Conservation (phyloP, 352 stramenopile genomes). For the Aphanomyces astaci region DNA sequence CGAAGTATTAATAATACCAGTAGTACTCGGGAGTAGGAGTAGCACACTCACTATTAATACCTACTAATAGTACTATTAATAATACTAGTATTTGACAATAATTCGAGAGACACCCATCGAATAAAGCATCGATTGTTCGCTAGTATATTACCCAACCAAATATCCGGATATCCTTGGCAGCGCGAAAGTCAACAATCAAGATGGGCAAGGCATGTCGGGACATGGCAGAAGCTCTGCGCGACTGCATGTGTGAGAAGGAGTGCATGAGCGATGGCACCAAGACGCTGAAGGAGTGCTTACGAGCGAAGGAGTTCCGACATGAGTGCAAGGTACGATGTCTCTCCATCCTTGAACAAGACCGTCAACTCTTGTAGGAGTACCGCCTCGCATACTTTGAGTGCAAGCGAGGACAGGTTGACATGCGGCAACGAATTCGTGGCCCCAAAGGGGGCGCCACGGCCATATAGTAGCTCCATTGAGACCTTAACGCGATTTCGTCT, state of each 20-base stretch:
- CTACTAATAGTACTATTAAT: too few species aligned
- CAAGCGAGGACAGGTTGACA: constrained; percentile 74
- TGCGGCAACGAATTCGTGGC: constrained; percentile 71
- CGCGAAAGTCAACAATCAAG: neutral
- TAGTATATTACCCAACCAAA: neutral
- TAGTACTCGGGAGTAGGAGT: too few species aligned
- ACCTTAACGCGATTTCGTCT: neutral
- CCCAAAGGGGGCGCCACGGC: constrained; percentile 48
- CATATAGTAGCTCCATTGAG: neutral
- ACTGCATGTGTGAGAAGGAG: constrained; percentile 70
- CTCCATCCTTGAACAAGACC: neutral
- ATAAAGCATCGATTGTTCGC: neutral
- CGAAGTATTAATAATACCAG: too few species aligned
- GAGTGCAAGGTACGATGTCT: constrained; percentile 51
- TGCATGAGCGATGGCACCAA: constrained; percentile 70
- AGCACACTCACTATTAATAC: too few species aligned
- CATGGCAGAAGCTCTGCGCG: constrained; percentile 67
- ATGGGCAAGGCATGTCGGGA: constrained; percentile 82
- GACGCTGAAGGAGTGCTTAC: constrained; percentile 71
- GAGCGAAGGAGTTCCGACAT: constrained; percentile 49
- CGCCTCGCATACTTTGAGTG: constrained; percentile 80
- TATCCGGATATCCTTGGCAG: neutral
- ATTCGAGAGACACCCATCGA: neutral
- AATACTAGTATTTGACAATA: neutral
- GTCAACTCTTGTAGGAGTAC: constrained; percentile 39